phyloP scores from a whole-genome alignment of 345 rosid genomes.

The Euphorbia peplus region DNA sequence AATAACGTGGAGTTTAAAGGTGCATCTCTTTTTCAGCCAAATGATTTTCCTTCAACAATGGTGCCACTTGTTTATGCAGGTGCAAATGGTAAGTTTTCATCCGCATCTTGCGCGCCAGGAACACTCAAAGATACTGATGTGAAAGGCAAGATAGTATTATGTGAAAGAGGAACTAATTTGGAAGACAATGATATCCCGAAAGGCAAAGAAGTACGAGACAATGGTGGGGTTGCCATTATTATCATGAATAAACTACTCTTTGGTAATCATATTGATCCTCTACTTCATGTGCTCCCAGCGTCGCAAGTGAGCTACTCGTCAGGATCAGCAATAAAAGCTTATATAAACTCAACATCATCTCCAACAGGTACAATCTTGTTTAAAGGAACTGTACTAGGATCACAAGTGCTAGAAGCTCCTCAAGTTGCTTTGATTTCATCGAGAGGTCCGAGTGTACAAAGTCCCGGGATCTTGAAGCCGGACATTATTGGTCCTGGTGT shows the following conservation, averaged over 20 bases:
- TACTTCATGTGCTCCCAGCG: conserved; percentile 14
- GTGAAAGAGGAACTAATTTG: conserved; percentile 3
- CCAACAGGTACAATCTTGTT: conserved; percentile 9
- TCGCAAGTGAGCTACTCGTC: conserved; percentile 8
- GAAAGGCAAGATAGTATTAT: too few species aligned
- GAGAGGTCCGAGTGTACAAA: conserved; percentile 18
- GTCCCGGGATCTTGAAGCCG: conserved; percentile 31
- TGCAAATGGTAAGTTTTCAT: background rate
- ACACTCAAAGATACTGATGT: conserved; percentile 6
- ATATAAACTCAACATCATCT: conserved; percentile 4
- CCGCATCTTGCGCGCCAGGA: conserved; percentile 3
- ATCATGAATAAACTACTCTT: background rate
- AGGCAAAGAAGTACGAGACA: conserved; percentile 16
- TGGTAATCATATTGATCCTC: too few species aligned
- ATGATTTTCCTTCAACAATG: background rate
- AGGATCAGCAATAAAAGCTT: conserved; percentile 11
- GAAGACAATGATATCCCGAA: background rate
- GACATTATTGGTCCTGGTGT: too few species aligned
- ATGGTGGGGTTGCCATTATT: conserved; percentile 21
- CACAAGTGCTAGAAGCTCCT: conserved; percentile 7
- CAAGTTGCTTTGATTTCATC: conserved; percentile 16
- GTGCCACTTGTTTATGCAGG: too few species aligned
- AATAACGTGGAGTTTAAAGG: conserved; percentile 9
- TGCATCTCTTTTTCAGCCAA: conserved; percentile 10
- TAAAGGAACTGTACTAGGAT: conserved; percentile 9